phyloP scores from a whole-genome alignment of 108 stramenopile genomes.

The Skeletonema grethae region DNA sequence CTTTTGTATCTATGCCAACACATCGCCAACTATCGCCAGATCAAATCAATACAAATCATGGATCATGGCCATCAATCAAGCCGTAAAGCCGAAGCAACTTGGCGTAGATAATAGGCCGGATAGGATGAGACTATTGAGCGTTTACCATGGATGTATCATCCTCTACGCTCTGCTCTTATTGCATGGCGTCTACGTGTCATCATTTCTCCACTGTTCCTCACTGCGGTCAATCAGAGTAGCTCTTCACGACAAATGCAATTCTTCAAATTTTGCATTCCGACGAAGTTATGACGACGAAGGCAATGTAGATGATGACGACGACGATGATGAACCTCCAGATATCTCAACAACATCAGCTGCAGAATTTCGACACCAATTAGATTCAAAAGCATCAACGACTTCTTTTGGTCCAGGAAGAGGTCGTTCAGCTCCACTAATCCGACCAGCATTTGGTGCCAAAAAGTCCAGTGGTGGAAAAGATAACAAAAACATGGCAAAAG shows the following conservation, averaged over 20 bases:
- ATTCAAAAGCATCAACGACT: constrained; percentile 15
- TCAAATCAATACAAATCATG: too few species aligned
- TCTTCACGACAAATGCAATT: neutral
- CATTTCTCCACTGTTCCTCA: neutral
- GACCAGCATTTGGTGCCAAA: constrained; percentile 64
- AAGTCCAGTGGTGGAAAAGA: constrained; percentile 28
- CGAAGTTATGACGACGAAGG: constrained; percentile 42
- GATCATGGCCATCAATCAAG: too few species aligned
- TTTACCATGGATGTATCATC: neutral
- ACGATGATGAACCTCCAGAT: constrained; percentile 59
- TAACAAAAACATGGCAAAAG: constrained; percentile 23
- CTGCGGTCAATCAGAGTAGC: neutral
- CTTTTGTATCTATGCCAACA: too few species aligned
- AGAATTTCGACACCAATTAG: constrained; percentile 15
- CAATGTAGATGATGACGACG: constrained; percentile 53
- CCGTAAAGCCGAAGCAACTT: too few species aligned
- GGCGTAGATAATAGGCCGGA: too few species aligned
- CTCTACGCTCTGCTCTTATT: neutral
- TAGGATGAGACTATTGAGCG: neutral
- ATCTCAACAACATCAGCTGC: constrained; percentile 48
- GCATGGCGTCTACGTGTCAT: neutral
- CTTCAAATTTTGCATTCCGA: neutral
- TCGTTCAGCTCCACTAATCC: constrained; percentile 49
- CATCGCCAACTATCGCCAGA: neutral
- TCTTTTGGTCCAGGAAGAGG: constrained; percentile 40